These are phyloP conservation scores for Alternaria sp. DNA, from an alignment of 2,329 filamentous ascomycete species.

Conservation along the genomic window DNA sequence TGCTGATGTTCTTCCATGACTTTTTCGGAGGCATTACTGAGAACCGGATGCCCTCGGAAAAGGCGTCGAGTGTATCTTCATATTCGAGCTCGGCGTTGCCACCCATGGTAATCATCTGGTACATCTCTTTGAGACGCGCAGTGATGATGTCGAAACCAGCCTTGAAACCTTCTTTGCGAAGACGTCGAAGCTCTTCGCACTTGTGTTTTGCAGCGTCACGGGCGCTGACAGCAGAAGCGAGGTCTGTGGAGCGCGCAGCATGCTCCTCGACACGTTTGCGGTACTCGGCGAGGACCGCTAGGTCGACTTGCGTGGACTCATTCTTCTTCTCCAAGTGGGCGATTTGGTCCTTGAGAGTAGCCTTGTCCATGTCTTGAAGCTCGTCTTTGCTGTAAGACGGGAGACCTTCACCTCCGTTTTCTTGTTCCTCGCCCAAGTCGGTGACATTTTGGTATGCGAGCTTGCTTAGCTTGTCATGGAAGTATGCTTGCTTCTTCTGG, in stretches of 20 bases:
- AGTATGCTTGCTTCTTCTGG: conserved; percentile 81
- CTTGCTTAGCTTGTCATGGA: conserved; percentile 88
- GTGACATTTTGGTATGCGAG: conserved; percentile 78
- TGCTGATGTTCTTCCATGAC: conserved; percentile 99
- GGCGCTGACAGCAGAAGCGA: conserved; percentile 75
- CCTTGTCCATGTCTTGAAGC: conserved; percentile 68
- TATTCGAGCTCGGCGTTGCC: conserved; percentile 97
- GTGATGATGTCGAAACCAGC: conserved; percentile 95
- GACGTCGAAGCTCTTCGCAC: conserved; percentile 86
- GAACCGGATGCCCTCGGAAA: conserved; percentile 95
- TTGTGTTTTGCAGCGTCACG: conserved; percentile 90
- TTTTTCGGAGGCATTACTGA: conserved; percentile 99
- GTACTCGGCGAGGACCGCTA: conserved; percentile 86
- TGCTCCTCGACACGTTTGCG: conserved; percentile 85
- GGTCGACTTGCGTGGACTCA: conserved; percentile 84
- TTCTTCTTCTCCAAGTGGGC: conserved; percentile 75
- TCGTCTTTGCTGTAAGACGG: conserved; percentile 80
- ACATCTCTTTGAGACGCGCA: conserved; percentile 97
- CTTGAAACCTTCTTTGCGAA: conserved; percentile 97
- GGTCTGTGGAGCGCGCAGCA: conserved; percentile 79
- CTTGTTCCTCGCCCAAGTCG: conserved; percentile 65
- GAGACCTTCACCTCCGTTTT: conserved; percentile 56
- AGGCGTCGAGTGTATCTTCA: conserved; percentile 94
- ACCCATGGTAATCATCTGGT: conserved; percentile 99
- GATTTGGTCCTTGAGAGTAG: conserved; percentile 68